A percentile compares a stretch with the other conserved stretches of the same genome.
phyloP scores from a whole-genome alignment of 2,329 filamentous ascomycete species.

The Lasiodiplodia sp. region DNA sequence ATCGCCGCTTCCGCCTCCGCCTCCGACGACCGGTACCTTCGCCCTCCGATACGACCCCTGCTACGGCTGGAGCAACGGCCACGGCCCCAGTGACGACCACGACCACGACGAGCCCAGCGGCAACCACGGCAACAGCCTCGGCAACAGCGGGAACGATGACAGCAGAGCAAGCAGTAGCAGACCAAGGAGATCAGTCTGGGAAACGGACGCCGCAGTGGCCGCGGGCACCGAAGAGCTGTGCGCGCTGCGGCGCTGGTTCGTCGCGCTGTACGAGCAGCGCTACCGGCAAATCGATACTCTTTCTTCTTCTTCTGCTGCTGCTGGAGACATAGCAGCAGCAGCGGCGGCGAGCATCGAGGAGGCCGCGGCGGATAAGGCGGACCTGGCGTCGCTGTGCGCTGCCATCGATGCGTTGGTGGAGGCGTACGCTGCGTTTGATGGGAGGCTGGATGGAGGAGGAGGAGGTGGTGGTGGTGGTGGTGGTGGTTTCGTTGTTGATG shows the following conservation, averaged over 20 bases:
- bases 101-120: too few relatives aligned
- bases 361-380: not conserved
- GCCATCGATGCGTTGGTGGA: not conserved
- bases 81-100: too few relatives aligned
- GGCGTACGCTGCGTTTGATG: not conserved
- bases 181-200: fast-evolving
- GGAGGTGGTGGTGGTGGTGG: too few relatives aligned
- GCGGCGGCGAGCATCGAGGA: not conserved
- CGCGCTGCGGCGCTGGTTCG: not conserved
- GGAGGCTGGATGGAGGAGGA: not conserved
- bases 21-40: not conserved
- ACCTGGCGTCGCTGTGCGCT: not conserved
- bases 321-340: not conserved
- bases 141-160: not conserved
- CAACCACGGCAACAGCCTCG: not conserved
- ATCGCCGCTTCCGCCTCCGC: too few relatives aligned
- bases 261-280: not conserved
- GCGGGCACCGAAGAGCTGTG: not conserved
- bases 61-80: not conserved
- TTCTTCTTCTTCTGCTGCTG: too few relatives aligned
- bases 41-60: not conserved
- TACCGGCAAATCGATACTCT: not conserved
- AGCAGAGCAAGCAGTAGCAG: not conserved
- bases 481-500: not conserved
- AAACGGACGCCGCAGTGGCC: not conserved